Evolutionary conservation across 1,139 yeast genomes (phyloP).

Genomic region (Candida labiduridarum): DNA sequence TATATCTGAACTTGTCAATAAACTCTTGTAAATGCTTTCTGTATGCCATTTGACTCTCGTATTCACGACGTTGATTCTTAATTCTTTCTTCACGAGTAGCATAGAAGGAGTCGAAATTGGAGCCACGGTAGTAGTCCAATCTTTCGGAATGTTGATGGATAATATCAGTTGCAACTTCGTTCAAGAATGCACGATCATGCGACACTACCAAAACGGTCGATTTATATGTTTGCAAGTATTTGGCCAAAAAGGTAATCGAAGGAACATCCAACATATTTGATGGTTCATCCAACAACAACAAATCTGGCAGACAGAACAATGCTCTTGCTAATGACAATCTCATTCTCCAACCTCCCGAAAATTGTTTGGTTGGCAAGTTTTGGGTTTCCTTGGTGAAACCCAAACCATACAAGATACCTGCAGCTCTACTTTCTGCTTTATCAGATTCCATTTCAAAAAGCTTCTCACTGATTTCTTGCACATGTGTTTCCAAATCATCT

Average conservation of each 20-base stretch:
- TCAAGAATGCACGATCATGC: constrained; percentile 94
- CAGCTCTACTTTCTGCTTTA: constrained; percentile 97
- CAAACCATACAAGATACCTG: constrained; percentile 87
- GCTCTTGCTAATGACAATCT: constrained; percentile 98
- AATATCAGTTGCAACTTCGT: constrained; percentile 97
- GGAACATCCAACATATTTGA: constrained; percentile 99
- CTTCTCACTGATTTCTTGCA: constrained; percentile 79
- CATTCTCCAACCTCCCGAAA: constrained; percentile 99
- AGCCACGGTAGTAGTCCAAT: constrained; percentile 92
- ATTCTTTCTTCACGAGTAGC: constrained; percentile 94
- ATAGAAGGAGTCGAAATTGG: constrained; percentile 90
- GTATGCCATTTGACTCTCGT: constrained; percentile 95
- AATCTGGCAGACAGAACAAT: constrained; percentile 93
- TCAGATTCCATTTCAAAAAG: constrained; percentile 92
- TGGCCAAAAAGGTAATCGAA: constrained; percentile 89
- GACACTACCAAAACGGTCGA: constrained; percentile 94
- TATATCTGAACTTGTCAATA: constrained; percentile 94
- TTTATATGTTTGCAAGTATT: constrained; percentile 85
- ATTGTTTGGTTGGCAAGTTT: constrained; percentile 76
- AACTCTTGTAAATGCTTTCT: constrained; percentile 91
- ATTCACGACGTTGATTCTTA: constrained; percentile 90
- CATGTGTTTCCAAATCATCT: constrained; percentile 76
- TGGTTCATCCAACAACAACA: constrained; percentile 93
- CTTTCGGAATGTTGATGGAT: constrained; percentile 97
- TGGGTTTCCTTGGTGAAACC: constrained; percentile 94